Conservation (phyloP, 2,329 filamentous ascomycete species). For the Clonostachys chloroleuca region DNA sequence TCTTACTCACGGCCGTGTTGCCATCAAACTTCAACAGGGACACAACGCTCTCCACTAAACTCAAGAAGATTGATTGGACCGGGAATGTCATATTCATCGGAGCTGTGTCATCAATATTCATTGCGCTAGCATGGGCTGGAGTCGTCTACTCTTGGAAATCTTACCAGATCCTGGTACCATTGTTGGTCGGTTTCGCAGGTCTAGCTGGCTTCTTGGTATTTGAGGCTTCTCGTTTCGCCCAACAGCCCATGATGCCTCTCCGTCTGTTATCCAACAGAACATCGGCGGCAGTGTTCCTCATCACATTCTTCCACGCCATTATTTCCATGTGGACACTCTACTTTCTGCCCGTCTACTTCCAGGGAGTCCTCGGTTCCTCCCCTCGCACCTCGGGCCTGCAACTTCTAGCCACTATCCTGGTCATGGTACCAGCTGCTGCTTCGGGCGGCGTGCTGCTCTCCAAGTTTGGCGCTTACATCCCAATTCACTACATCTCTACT, state of each 20-base stretch:
- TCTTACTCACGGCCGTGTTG: constrained; percentile 13
- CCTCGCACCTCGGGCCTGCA: constrained; percentile 23
- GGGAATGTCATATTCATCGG: constrained; percentile 33
- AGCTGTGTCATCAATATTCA: constrained; percentile 31
- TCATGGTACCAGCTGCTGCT: constrained; percentile 15
- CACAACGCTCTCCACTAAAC: constrained; percentile 4
- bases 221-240: constrained; percentile 15
- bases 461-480: constrained; percentile 21
- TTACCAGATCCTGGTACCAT: constrained; percentile 37
- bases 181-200: constrained; percentile 35
- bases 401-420: constrained; percentile 20
- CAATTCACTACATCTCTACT: constrained; percentile 17
- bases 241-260: constrained; percentile 32
- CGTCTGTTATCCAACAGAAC: constrained; percentile 39
- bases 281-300: constrained; percentile 6
- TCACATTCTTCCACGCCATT: constrained; percentile 12
- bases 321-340: constrained; percentile 27
- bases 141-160: constrained; percentile 43
- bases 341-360: constrained; percentile 44
- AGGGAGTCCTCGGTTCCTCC: constrained; percentile 26
- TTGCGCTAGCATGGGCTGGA: constrained; percentile 49
- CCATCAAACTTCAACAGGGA: constrained; percentile 10
- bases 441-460: constrained; percentile 16
- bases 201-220: constrained; percentile 27
- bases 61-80: constrained; percentile 27